Conservation (phyloP, 345 rosid species). For the Eucalyptus rudis region DNA sequence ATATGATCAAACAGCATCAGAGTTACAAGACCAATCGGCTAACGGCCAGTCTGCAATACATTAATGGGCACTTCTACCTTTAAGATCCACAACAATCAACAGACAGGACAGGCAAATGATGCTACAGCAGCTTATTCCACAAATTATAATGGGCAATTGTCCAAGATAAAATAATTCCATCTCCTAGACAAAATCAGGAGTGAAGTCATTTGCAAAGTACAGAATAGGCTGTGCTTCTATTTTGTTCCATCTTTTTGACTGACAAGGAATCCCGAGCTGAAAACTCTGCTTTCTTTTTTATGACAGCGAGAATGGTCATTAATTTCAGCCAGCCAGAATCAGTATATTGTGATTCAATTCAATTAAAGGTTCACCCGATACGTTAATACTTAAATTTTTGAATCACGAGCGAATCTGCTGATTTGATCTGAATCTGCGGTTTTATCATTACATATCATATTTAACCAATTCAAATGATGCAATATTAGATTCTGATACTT, state of each 20-base stretch:
- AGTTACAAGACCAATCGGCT: not conserved
- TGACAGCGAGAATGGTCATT: not conserved
- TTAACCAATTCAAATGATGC: not conserved
- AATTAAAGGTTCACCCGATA: not conserved
- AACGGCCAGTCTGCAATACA: not conserved
- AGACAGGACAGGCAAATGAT: not conserved
- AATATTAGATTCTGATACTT: not conserved
- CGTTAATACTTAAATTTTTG: not conserved
- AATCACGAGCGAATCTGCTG: not conserved
- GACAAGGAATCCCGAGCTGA: not conserved
- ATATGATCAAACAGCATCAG: not conserved
- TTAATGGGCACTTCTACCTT: not conserved
- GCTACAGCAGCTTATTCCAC: not conserved
- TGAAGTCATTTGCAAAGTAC: not conserved
- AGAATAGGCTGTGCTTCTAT: not conserved
- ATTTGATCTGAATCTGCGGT: not conserved
- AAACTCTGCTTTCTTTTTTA: not conserved
- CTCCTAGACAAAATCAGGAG: not conserved
- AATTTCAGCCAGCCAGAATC: not conserved
- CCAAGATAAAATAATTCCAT: not conserved
- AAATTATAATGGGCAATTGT: not conserved
- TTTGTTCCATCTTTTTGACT: not conserved
- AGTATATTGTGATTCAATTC: not conserved
- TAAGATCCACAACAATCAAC: not conserved
- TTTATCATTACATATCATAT: not conserved